Evolutionary conservation across 352 stramenopile genomes (phyloP), one percentile per base, ranked within the genome.

Genomic region (Plasmopara muralis): DNA sequence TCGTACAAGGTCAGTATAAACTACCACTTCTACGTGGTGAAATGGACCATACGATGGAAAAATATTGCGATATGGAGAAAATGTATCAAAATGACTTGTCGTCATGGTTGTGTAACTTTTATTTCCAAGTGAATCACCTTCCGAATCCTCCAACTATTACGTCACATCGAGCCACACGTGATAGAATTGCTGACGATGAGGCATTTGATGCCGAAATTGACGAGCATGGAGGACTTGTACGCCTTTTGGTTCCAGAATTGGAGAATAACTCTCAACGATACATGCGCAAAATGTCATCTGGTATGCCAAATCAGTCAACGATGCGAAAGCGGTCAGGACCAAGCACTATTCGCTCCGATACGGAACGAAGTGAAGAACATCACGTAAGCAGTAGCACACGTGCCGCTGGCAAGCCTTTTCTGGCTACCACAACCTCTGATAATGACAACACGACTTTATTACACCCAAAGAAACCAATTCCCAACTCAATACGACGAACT

Each of bases 91-190:
- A 60, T 3, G 81, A 96, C 57, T 63, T 97, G 30, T 81, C 76
- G 1, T 65, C 68, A 2, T 97, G 89, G 89, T 70, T 97, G 16
- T 89, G 83, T 39, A 97, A 96, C 46, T 52, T 97, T 14, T 97
- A 96, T 59, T 44, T 97, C 16, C 79, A 93, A 41, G 70, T 94
- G 5, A 57, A 55, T 18, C 66, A 75, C 12, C 43, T 77, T 41
- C 59, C 62, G 8, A 71, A 73, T 29, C 57, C 73, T 53, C 46
- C 51, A 18, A 29, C 45, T 35, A 44, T 58, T 9, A 37, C 63
- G 4, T 30, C 65, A 42, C 55, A 62, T 42, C 45, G 44, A 47
- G 5, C 34, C 30, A 41, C n/a, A 47, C 47, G 29, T 16, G 37
- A 50, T 42, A 14, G 35, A 54, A 1, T 33, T 20, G 13, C 34